Base-by-base conservation (phyloP, 495 filamentous ascomycete species). In the Lophiotrema nucula region DNA sequence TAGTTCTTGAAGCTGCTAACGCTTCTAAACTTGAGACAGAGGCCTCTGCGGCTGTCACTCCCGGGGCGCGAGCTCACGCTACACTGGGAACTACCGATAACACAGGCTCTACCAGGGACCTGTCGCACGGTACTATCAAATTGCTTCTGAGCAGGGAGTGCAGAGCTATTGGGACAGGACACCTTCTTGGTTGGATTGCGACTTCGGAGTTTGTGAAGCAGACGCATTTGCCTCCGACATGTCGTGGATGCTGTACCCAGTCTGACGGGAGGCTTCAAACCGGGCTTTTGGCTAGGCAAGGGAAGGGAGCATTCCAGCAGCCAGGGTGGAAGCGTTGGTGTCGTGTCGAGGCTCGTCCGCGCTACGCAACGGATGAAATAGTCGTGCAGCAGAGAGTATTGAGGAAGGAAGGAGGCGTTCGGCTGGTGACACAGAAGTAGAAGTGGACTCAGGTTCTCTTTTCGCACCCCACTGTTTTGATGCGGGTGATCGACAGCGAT, bases 401-500 rank as follows among this genome's bases (percentile, higher is more conserved):
- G 42, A 53, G 43, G 18, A 53, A 26, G 24, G 16, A 37, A 19
- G 24, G 42, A 25, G 50, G 42, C 57, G 57, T 49, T 39, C 24
- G 37, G 31, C 2, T 16, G 31, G 56, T 47, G 22, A 43, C 19
- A 53, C 56, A 26, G 38, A 53, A 47, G 38, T 53, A 53, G 48
- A 35, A 37, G 47, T 19, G 41, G 4, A 1, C 31, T 15, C 26
- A 16, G 49, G 28, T 18, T 8, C 22, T 8, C 41, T 16, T 25
- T 19, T 24, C 31, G 18, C 43, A 25, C 43, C 24, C 42, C 38
- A 35, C 39, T 35, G 37, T 43, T 60, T 47, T 15, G 55, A 38
- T 12, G 41, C 50, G 49, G 57, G 49, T 60, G 57, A 60, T 60
- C 49, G 57, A 54, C 57, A 43, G 50, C 50, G 56, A 25, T 41